These are phyloP conservation scores for Colletotrichum shisoi DNA, from an alignment of 2,329 filamentous ascomycete species.

Conservation along the genomic window DNA sequence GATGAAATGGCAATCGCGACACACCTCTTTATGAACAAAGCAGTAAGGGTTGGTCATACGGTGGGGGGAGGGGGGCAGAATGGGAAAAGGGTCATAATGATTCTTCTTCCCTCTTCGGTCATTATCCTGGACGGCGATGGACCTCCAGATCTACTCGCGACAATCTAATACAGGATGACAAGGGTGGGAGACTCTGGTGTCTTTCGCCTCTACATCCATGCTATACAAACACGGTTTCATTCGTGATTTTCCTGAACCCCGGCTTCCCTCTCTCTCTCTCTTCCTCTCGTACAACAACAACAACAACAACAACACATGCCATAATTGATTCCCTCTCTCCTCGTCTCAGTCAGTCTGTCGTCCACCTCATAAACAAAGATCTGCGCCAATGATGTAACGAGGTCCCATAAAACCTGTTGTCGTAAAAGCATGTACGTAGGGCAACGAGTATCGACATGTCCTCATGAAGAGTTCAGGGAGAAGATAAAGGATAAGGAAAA, in stretches of 20 bases:
- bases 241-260: neutral
- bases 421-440: slow-evolving; percentile 28
- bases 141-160: slow-evolving; percentile 24
- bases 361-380: slow-evolving; percentile 27
- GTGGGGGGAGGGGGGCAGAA: too few relatives aligned
- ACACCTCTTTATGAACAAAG: neutral
- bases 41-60: neutral
- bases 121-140: slow-evolving; percentile 26
- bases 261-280: neutral
- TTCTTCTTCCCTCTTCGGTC: slow-evolving; percentile 5
- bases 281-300: neutral
- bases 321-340: neutral
- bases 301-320: neutral
- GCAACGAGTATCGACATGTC: slow-evolving; percentile 32
- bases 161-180: slow-evolving; percentile 24
- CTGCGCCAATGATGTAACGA: slow-evolving; percentile 31
- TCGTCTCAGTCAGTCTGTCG: neutral
- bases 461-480: neutral
- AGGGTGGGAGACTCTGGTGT: neutral
- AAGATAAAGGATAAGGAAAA: neutral
- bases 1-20: slow-evolving; percentile 18
- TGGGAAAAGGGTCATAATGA: slow-evolving; percentile 3
- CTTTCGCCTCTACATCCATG: neutral
- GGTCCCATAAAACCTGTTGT: slow-evolving; percentile 11
- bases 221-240: neutral